Evolutionary conservation across 352 stramenopile genomes (phyloP).

Genomic region (Elongisporangium prolatum): DNA sequence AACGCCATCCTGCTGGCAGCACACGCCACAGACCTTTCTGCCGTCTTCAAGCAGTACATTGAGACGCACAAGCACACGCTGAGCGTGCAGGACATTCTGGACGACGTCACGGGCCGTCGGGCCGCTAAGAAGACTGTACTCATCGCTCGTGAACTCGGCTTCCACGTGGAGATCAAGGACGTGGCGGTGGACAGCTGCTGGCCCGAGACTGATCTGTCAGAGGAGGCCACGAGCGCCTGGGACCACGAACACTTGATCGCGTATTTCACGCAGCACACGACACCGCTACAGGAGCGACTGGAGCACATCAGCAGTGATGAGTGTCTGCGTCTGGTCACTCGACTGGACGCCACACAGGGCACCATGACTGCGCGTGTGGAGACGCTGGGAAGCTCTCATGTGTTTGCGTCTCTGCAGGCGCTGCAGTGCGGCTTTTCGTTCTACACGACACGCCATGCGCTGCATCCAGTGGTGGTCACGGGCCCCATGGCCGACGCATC

Average conservation of each 20-base stretch:
- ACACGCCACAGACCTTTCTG: constrained; percentile 47
- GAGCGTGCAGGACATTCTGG: constrained; percentile 76
- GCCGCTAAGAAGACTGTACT: constrained; percentile 90
- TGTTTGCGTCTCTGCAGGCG: constrained; percentile 60
- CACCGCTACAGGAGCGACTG: constrained; percentile 37
- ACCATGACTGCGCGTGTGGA: constrained; percentile 53
- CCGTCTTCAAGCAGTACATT: constrained; percentile 73
- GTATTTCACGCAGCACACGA: constrained; percentile 39
- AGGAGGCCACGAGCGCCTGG: constrained; percentile 31
- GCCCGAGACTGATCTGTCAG: constrained; percentile 18
- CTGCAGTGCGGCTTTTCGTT: constrained; percentile 73
- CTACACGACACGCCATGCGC: constrained; percentile 69
- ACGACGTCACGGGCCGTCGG: constrained; percentile 90
- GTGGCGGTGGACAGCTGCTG: constrained; percentile 24
- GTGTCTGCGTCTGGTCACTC: constrained; percentile 48
- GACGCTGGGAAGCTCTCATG: constrained; percentile 30
- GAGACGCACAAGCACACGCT: constrained; percentile 39
- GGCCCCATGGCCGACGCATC: constrained; percentile 68
- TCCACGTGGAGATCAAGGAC: constrained; percentile 73
- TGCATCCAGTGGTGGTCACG: constrained; percentile 74
- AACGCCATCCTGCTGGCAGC: constrained; percentile 75
- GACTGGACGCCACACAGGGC: constrained; percentile 40
- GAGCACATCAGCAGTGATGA: constrained; percentile 17
- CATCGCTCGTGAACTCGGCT: constrained; percentile 91
- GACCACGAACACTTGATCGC: constrained; percentile 49